Base-by-base conservation (phyloP, 2,329 filamentous ascomycete species). In the Cyphellophora attinorum region DNA sequence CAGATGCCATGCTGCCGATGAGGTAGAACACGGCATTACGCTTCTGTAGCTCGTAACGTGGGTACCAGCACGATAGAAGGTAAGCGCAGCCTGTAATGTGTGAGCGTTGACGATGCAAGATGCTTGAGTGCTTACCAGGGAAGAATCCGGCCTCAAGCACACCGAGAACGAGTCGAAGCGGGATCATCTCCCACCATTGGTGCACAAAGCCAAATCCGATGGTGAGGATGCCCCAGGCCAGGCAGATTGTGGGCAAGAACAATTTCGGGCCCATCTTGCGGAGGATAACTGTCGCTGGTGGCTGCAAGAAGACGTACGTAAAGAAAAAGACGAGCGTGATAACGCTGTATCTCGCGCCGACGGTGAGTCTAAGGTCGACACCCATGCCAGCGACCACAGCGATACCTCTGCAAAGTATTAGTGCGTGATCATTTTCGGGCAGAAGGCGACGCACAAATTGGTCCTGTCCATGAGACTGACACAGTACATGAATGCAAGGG, bases 311-410 rank as follows among this genome's bases (percentile, higher is more conserved):
- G 39, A 79, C 70, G 53, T 85, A 85, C 1, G 78, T 71, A 45
- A 82, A 65, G 64, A 85, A 85, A 62, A 85, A 85, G 49, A 83
- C 66, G 19, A 85, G 62, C 3, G 79, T 79, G 38, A 79, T 68
- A 48, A 84, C 70, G 13, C 73, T 67, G 45, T 55, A 57, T 38
- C 53, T 45, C 23, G 29, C 40, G 5, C 51, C 49, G 21, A 49
- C 29, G 19, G 4, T 10, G 4, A 64, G 50, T 15, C 39, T n/a
- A 13, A 43, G 19, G 28, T 40, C 40, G 25, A 18, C 16, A 5
- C 18, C 21, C 40, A 43, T 43, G 10, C 52, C 83, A 14, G 83
- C 82, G 53, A 89, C 79, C 29, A 74, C 74, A 29, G 81, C 82
- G 15, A 74, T 66, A n/a, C 74, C 74, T 53, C 21, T 25, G n/a